These are phyloP conservation scores for Stephania japonica DNA, from an alignment of 164 flowering plant genomes.

Conservation along the genomic window DNA sequence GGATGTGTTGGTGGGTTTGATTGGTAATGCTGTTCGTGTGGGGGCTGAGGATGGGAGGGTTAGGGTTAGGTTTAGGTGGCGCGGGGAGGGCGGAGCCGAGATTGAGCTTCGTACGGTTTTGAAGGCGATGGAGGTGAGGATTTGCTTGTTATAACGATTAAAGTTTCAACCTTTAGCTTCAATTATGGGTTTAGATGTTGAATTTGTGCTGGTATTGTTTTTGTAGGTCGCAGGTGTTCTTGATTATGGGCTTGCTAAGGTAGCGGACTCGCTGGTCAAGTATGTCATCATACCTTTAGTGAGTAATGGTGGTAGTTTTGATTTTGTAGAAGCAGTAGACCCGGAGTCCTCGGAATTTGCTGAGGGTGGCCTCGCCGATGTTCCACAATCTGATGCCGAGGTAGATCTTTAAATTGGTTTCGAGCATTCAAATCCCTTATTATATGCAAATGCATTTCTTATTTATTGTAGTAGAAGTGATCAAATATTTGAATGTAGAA, in stretches of 20 bases:
- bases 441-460: no score
- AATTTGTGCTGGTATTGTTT: slow-evolving; percentile 8
- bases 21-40: slow-evolving; percentile 57
- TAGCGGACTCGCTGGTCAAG: slow-evolving; percentile 71
- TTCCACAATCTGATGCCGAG: slow-evolving; percentile 36
- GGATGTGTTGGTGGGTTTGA: slow-evolving; percentile 44
- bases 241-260: slow-evolving; percentile 81
- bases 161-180: neutral
- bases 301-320: slow-evolving; percentile 26
- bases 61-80: slow-evolving; percentile 31
- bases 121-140: slow-evolving; percentile 80
- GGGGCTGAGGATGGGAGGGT: slow-evolving; percentile 37
- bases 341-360: slow-evolving; percentile 23
- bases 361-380: slow-evolving; percentile 38
- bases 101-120: slow-evolving; percentile 54
- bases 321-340: slow-evolving; percentile 42
- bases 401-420: slow-evolving; percentile 24
- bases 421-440: neutral
- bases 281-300: slow-evolving; percentile 54
- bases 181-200: neutral
- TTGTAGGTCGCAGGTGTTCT: slow-evolving; percentile 64
- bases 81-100: slow-evolving; percentile 24
- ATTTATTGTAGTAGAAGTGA: no score
- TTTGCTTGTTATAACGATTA: neutral
- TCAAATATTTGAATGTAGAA: no score